These are phyloP conservation scores for Decorospora gaudefroyi DNA, from an alignment of 2,329 filamentous ascomycete species.

Conservation along the genomic window DNA sequence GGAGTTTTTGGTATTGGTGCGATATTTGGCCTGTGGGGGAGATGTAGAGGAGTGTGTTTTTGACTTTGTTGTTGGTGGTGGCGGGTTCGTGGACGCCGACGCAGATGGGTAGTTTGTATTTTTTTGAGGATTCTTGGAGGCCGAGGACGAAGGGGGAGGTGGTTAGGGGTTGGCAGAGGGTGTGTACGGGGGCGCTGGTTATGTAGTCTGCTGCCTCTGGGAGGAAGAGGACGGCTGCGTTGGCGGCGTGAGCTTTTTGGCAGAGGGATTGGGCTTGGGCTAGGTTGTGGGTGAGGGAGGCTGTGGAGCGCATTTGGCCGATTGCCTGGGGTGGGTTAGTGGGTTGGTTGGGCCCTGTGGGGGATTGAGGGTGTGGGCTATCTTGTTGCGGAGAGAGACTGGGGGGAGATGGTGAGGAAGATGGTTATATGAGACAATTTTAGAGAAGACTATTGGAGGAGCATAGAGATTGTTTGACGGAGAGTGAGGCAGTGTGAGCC, in stretches of 20 bases:
- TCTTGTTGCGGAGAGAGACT: too few relatives aligned
- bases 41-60: constrained; percentile 71
- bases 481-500: too few relatives aligned
- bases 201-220: constrained; percentile 96
- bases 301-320: constrained; percentile 86
- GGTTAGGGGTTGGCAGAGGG: constrained; percentile 69
- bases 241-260: constrained; percentile 71
- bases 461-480: too few relatives aligned
- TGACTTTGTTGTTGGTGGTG: constrained; percentile 57
- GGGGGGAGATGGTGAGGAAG: too few relatives aligned
- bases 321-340: constrained; percentile 64
- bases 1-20: constrained; percentile 81
- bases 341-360: too few relatives aligned
- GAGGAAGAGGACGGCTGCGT: constrained; percentile 85
- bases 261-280: constrained; percentile 74
- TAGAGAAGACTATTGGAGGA: too few relatives aligned
- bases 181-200: constrained; percentile 67
- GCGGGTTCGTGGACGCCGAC: constrained; percentile 75
- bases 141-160: constrained; percentile 76
- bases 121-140: constrained; percentile 68
- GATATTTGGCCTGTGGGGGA: constrained; percentile 62
- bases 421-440: too few relatives aligned
- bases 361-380: too few relatives aligned
- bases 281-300: constrained; percentile 77
- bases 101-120: constrained; percentile 71